Evolutionary conservation across 148 eudicot genomes (phyloP).

Genomic region (Vaccinium macrocarpon): DNA sequence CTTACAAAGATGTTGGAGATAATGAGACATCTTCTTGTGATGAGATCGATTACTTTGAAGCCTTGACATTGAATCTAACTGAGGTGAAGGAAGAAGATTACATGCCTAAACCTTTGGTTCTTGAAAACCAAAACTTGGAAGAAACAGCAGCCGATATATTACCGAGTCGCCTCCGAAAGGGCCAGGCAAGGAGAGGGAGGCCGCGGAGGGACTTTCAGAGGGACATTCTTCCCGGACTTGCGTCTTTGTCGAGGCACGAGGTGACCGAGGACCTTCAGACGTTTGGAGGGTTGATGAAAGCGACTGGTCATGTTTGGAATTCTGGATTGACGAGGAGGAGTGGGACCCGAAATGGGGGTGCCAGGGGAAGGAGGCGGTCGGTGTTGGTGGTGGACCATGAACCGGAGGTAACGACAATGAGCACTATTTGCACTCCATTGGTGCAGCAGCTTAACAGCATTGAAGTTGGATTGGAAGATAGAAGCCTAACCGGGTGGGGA

Average conservation of each 20-base stretch:
- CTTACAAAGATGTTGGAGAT: background rate
- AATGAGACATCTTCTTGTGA: constrained; percentile 12
- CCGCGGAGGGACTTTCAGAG: constrained; percentile 80
- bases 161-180: constrained; percentile 47
- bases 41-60: constrained; percentile 70
- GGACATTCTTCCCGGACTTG: constrained; percentile 87
- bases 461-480: constrained; percentile 59
- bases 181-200: constrained; percentile 76
- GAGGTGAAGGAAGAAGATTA: constrained; percentile 67
- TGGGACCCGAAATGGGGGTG: constrained; percentile 48
- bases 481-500: constrained; percentile 87
- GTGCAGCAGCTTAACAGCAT: constrained; percentile 37
- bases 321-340: constrained; percentile 51
- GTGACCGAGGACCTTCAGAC: constrained; percentile 89
- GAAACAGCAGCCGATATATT: constrained; percentile 33
- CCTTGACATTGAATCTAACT: constrained; percentile 49
- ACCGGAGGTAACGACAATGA: constrained; percentile 10
- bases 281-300: constrained; percentile 86
- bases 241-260: constrained; percentile 77
- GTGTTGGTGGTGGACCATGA: constrained; percentile 33
- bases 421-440: constrained; percentile 28
- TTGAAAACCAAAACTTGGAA: constrained; percentile 38
- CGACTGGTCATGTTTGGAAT: constrained; percentile 77
- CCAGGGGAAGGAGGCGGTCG: constrained; percentile 56
- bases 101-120: constrained; percentile 63